Conservation (phyloP, 441 rosid genomes). For the Erysimum pusillum region DNA sequence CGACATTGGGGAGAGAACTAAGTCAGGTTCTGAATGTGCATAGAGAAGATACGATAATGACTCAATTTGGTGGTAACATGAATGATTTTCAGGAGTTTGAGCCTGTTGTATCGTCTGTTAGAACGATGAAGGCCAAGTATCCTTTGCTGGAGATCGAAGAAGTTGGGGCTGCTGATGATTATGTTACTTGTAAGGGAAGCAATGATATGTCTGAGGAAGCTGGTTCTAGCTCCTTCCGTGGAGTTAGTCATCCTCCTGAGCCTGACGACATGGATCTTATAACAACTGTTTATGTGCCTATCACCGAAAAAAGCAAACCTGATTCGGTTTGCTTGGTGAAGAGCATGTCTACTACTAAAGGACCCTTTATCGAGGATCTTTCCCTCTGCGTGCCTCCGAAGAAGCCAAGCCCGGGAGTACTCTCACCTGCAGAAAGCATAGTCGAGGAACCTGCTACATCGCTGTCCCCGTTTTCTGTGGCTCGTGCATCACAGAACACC, state of each 20-base stretch:
- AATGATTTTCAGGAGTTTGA: slow-evolving; percentile 54
- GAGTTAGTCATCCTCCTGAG: slow-evolving; percentile 94
- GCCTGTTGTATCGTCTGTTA: slow-evolving; percentile 53
- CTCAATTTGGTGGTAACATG: slow-evolving; percentile 41
- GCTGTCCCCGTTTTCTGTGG: slow-evolving; percentile 63
- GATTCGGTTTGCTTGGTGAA: slow-evolving; percentile 75
- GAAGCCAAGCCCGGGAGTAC: slow-evolving; percentile 61
- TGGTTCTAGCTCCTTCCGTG: slow-evolving; percentile 78
- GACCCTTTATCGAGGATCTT: slow-evolving; percentile 82
- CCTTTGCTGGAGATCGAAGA: slow-evolving; percentile 62
- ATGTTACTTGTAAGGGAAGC: slow-evolving; percentile 55
- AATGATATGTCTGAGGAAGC: slow-evolving; percentile 73
- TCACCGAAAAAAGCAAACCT: slow-evolving; percentile 63
- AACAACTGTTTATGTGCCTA: slow-evolving; percentile 73
- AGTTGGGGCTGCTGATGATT: slow-evolving; percentile 45
- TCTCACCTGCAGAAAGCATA: slow-evolving; percentile 74
- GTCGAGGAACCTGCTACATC: slow-evolving; percentile 63
- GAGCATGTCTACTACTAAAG: slow-evolving; percentile 68
- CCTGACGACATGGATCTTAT: slow-evolving; percentile 87
- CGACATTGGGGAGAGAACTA: slow-evolving; percentile 56
- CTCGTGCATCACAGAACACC: slow-evolving; percentile 69
- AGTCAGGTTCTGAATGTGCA: slow-evolving; percentile 60
- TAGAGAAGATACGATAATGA: slow-evolving; percentile 60
- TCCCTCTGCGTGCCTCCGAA: slow-evolving; percentile 68
- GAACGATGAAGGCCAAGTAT: slow-evolving; percentile 73